Evolutionary conservation across 805 yeast genomes (phyloP).

Genomic region (Lipomyces spencermartinsiae): DNA sequence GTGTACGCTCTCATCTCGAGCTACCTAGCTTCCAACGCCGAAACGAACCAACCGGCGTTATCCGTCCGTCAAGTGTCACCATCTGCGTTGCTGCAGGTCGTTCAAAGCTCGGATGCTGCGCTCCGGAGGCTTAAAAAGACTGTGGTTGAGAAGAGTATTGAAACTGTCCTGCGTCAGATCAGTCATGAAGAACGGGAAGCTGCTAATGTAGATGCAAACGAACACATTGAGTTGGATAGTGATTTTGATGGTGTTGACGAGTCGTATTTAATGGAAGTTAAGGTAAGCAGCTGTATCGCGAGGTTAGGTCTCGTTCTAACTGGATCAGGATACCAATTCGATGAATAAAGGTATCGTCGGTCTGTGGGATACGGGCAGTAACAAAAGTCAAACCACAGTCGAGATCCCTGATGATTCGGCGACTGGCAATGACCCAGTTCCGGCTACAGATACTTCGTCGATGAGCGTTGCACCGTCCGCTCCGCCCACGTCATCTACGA

Average conservation of each 20-base stretch:
- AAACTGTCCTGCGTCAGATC: slow-evolving; percentile 49
- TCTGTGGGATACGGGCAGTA: slow-evolving; percentile 58
- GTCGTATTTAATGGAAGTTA: slow-evolving; percentile 66
- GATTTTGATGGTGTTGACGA: slow-evolving; percentile 51
- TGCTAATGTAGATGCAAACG: slow-evolving; percentile 43
- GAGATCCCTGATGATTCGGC: slow-evolving; percentile 21
- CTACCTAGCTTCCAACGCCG: slow-evolving; percentile 34
- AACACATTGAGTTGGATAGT: slow-evolving; percentile 41
- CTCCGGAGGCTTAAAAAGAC: slow-evolving; percentile 72
- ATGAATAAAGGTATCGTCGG: slow-evolving; percentile 79
- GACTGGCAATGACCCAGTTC: background rate
- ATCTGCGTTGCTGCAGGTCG: slow-evolving; percentile 31
- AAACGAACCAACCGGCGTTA: slow-evolving; percentile 4
- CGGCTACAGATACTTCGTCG: background rate
- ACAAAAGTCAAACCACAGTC: slow-evolving; percentile 39
- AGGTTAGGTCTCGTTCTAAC: background rate
- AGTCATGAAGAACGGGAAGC: slow-evolving; percentile 17
- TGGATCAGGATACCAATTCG: slow-evolving; percentile 58
- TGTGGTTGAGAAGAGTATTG: slow-evolving; percentile 67
- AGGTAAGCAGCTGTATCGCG: slow-evolving; percentile 39
- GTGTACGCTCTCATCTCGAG: slow-evolving; percentile 43
- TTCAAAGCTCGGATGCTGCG: slow-evolving; percentile 67
- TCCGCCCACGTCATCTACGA: slow-evolving; percentile 3
- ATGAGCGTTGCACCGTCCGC: background rate
- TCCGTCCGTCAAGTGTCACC: slow-evolving; percentile 23